Evolutionary conservation across 805 yeast species (phyloP), one percentile per base, ranked within the genome.

Genomic region (Wickerhamiella lipophila): DNA sequence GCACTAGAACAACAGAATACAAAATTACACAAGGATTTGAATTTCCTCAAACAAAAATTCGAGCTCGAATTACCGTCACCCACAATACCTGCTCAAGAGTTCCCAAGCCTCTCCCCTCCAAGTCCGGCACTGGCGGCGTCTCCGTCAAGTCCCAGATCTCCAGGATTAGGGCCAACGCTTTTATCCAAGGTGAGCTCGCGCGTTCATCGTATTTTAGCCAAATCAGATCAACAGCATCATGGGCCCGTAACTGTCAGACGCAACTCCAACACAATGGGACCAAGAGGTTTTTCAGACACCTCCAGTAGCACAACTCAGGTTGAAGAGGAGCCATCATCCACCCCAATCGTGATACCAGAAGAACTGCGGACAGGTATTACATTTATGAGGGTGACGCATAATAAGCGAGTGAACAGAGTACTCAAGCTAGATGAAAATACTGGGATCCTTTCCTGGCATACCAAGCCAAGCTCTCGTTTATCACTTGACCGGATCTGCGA

Each of bases 381-480:
- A 1, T 65, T 85, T 52, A 61, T 82, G 25, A 73, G 85, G 55
- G 75, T 85, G 16, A 83, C 94, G 2, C 81, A 78, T 49, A 76
- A 76, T 53, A 83, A 85, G 54, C 74, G 73, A 55, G 76, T 78
- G 18, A 76, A 77, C 56, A 68, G 85, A 15, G 59, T 64, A 7
- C 75, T 84, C 52, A 69, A 63, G 51, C 66, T 85, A 1, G 79
- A 82, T 57, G 65, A 77, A 0, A 74, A 72, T 1, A 58, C 67
- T 11, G 81, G 83, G 26, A 59, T 67, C 3, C 66, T 83, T 13
- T 62, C 68, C 2, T 81, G 88, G 83, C 78, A 75, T 53, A 72
- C 73, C 56, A 53, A 70, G 13, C 61, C 74, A 1, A 67, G 77
- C 2, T 51, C 58, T 2, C 63, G 60, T 34, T 57, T 78, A 52